A percentile compares a stretch with the other conserved stretches of the same genome.
Conservation (phyloP, 2,329 filamentous ascomycete genomes). For the Scedosporium dehoogii region DNA sequence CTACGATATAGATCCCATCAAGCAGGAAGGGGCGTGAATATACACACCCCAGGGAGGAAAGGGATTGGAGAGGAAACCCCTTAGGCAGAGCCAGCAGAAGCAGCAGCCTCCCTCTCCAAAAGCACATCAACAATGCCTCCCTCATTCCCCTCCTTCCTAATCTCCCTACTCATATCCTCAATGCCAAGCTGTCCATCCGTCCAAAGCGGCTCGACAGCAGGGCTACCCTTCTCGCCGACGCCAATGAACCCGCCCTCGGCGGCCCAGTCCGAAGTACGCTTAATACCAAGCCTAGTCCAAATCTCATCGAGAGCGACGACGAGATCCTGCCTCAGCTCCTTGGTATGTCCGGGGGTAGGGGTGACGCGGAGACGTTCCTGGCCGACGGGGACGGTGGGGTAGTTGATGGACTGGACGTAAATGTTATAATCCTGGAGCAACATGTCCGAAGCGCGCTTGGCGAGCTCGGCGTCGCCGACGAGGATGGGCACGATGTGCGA, state of each 20-base stretch:
- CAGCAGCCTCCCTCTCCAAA: slow-evolving; percentile 42
- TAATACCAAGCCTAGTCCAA: slow-evolving; percentile 81
- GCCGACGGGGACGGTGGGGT: slow-evolving; percentile 94
- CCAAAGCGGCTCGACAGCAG: slow-evolving; percentile 68
- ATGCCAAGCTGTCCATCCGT: slow-evolving; percentile 80
- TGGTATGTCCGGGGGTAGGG: slow-evolving; percentile 84
- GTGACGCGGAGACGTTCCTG: slow-evolving; percentile 95
- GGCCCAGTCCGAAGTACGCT: slow-evolving; percentile 88
- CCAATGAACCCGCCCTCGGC: slow-evolving; percentile 88
- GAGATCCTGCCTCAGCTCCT: slow-evolving; percentile 71
- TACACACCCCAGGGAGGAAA: background rate
- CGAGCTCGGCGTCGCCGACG: slow-evolving; percentile 86
- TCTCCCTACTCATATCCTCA: slow-evolving; percentile 52
- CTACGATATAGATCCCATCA: background rate
- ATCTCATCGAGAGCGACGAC: slow-evolving; percentile 77
- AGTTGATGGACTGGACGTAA: slow-evolving; percentile 98
- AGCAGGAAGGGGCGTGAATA: background rate
- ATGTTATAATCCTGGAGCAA: slow-evolving; percentile 84
- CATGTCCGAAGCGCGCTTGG: slow-evolving; percentile 86
- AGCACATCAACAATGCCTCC: slow-evolving; percentile 45
- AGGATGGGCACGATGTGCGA: slow-evolving; percentile 92
- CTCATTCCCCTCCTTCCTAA: slow-evolving; percentile 35
- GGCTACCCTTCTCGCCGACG: slow-evolving; percentile 61
- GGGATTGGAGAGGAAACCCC: slow-evolving; percentile 9
- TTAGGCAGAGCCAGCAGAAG: slow-evolving; percentile 17